Conservation (phyloP, 352 stramenopile genomes). For the Peronospora farinosa region DNA sequence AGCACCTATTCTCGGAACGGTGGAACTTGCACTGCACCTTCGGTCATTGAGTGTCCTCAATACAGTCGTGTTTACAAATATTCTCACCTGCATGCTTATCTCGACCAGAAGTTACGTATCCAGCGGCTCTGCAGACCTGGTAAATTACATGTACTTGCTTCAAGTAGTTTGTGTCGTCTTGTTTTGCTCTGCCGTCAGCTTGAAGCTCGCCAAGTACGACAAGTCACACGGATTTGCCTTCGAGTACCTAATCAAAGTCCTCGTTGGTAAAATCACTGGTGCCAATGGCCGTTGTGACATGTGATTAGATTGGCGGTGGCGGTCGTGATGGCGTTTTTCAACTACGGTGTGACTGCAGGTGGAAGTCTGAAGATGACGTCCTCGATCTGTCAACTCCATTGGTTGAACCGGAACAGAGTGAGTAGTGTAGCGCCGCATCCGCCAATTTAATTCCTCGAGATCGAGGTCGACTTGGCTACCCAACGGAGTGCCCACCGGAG, state of each 20-base stretch:
- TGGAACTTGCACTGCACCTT: not conserved
- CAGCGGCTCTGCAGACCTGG: not conserved
- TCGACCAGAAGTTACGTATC: no score
- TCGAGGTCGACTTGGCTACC: conserved; percentile 25
- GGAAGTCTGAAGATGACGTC: not conserved
- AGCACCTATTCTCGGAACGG: no score
- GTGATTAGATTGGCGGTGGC: conserved; percentile 2
- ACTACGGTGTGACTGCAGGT: conserved; percentile 14
- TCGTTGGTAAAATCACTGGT: conserved; percentile 4
- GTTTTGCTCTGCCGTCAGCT: conserved; percentile 14
- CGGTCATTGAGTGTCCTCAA: not conserved
- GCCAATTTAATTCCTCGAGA: conserved; percentile 35
- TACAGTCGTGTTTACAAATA: no score
- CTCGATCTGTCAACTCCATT: conserved; percentile 16
- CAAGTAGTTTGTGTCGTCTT: not conserved
- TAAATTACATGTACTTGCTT: not conserved
- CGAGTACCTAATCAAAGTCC: conserved; percentile 25
- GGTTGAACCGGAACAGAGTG: conserved; percentile 27
- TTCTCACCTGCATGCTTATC: no score
- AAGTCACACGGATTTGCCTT: conserved; percentile 41
- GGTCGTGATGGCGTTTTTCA: conserved; percentile 13
- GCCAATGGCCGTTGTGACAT: conserved; percentile 1
- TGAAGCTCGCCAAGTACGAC: conserved; percentile 51
- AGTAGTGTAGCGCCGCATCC: conserved; percentile 28
- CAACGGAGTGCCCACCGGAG: conserved; percentile 22